These are phyloP conservation scores for Capronia epimyces DNA, from an alignment of 2,329 filamentous ascomycete genomes.

Conservation along the genomic window DNA sequence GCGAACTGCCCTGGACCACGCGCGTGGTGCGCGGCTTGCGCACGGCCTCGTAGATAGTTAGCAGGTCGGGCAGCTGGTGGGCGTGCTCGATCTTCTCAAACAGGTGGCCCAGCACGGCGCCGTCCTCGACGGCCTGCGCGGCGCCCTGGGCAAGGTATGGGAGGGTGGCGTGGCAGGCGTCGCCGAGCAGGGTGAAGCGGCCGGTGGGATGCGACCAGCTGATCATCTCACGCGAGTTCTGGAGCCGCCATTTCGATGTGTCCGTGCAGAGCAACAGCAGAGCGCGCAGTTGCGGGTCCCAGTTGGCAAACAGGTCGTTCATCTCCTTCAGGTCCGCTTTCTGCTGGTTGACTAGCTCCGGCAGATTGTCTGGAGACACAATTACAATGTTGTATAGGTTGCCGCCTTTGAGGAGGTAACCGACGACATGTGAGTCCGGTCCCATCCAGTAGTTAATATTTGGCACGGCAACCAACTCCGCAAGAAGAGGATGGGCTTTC, in stretches of 20 bases:
- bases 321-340: slow-evolving; percentile 33
- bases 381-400: slow-evolving; percentile 46
- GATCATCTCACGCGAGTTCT: slow-evolving; percentile 18
- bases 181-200: slow-evolving; percentile 37
- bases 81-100: slow-evolving; percentile 29
- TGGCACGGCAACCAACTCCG: slow-evolving; percentile 42
- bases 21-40: slow-evolving; percentile 38
- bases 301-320: slow-evolving; percentile 30
- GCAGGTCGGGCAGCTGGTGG: slow-evolving; percentile 34
- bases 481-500: slow-evolving; percentile 44
- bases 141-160: slow-evolving; percentile 35
- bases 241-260: slow-evolving; percentile 27
- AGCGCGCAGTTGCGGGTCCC: slow-evolving; percentile 32
- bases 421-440: slow-evolving; percentile 47
- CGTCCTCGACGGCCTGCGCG: slow-evolving; percentile 33
- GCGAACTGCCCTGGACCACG: slow-evolving; percentile 34
- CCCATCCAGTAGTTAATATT: slow-evolving; percentile 53
- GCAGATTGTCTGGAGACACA: slow-evolving; percentile 45
- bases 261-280: slow-evolving; percentile 27
- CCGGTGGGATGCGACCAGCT: slow-evolving; percentile 18
- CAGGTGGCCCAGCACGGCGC: slow-evolving; percentile 33
- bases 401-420: slow-evolving; percentile 44
- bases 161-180: slow-evolving; percentile 45
- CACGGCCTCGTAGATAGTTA: slow-evolving; percentile 36
- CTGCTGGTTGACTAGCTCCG: slow-evolving; percentile 28